phyloP scores from a whole-genome alignment of 768 basidiomycete genomes.

The Scleroderma bovista region DNA sequence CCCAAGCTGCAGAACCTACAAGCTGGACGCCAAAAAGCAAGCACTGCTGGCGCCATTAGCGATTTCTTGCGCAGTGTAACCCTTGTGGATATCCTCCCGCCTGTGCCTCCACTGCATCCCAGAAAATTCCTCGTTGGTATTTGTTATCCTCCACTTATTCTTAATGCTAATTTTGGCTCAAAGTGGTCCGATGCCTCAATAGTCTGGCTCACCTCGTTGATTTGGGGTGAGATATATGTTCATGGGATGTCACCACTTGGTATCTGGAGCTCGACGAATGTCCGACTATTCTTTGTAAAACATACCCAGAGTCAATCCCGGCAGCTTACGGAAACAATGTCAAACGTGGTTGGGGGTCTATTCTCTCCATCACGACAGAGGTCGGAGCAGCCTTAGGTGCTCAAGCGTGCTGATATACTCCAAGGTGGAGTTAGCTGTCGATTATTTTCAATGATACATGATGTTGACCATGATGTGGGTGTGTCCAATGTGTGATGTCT shows the following conservation, averaged over 20 bases:
- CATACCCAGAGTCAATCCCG: conserved; percentile 66
- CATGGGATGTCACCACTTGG: conserved; percentile 82
- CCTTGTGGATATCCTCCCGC: conserved; percentile 70
- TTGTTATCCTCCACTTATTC: not conserved
- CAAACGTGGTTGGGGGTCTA: conserved; percentile 77
- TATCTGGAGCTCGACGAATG: conserved; percentile 87
- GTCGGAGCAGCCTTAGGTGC: conserved; percentile 20
- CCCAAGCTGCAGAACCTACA: conserved; percentile 83
- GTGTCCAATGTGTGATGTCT: no score
- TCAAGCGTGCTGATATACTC: no score
- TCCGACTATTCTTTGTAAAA: conserved; percentile 88
- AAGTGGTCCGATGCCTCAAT: conserved; percentile 92
- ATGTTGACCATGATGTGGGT: no score
- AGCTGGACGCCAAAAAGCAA: conserved; percentile 54
- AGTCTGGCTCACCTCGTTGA: conserved; percentile 87
- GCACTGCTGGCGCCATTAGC: conserved; percentile 61
- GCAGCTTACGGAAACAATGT: conserved; percentile 73
- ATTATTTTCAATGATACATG: no score
- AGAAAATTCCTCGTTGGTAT: conserved; percentile 69
- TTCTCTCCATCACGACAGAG: conserved; percentile 40
- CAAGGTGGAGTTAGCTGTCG: no score
- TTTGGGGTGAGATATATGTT: conserved; percentile 96
- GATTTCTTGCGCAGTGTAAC: conserved; percentile 70
- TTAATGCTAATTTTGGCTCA: conserved; percentile 1
- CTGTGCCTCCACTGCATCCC: conserved; percentile 55